Evolutionary conservation across 2,329 filamentous ascomycete genomes (phyloP), one percentile per base, ranked within the genome.

Genomic region (Penicillium sp.): DNA sequence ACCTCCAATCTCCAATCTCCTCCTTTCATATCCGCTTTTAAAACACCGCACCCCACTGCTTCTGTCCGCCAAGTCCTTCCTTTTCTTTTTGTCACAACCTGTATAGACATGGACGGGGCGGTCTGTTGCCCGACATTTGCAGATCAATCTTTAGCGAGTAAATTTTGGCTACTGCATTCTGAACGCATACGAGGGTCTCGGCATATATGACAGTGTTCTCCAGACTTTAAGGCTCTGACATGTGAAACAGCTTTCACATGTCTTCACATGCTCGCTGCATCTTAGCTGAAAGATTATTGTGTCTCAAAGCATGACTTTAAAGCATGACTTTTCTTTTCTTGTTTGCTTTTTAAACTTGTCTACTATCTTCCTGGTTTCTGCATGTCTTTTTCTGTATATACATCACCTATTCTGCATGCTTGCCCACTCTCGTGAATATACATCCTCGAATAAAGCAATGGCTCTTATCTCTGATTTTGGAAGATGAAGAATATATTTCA

Each of bases 71-170:
- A 37, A 47, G 17, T 15, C 35, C 19, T 15, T 37, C 51, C 48
- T 54, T 37, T 55, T 27, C 40, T 19, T 12, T 55, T 56, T 41
- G 47, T 56, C 46, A n/a, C 31, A 38, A 43, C 50, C 47, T 65
- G 62, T 61, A 66, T 62, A 67, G 65, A 67, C 50, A 27, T 61
- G 59, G 57, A 54, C 17, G 13, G 21, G 49, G 50, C 40, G 41
- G 19, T 43, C 33, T 21, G 49, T 50, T 42, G 19, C 54, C 58
- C 55, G 55, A 49, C 52, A 48, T 55, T 62, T 58, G 50, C 57
- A 55, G 52, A 48, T 54, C 31, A 29, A 42, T 49, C 48, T 58
- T 65, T 54, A 62, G 62, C 62, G 61, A 59, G 51, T 56, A 43
- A 57, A 58, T 50, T 43, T 57, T 54, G 47, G 51, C 46, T 47